Evolutionary conservation across 2,329 filamentous ascomycete genomes (phyloP).

Genomic region (Pleochaeta shiraiana): DNA sequence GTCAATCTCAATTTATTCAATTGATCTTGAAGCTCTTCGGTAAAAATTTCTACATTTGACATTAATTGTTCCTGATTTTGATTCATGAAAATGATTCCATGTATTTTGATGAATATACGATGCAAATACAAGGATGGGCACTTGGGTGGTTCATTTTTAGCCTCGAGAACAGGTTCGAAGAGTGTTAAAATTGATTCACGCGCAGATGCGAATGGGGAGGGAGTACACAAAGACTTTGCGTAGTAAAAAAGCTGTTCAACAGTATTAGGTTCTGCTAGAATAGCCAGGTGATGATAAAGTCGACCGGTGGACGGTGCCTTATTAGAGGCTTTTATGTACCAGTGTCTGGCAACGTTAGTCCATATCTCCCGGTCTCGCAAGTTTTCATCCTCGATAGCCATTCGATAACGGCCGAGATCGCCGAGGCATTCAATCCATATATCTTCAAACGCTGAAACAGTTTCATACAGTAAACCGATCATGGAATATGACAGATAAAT

Average conservation of each 20-base stretch:
- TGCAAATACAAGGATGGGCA: slow-evolving; percentile 27
- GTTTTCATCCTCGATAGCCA: slow-evolving; percentile 80
- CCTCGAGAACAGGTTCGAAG: slow-evolving; percentile 34
- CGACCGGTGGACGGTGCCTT: slow-evolving; percentile 53
- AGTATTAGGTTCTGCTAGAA: slow-evolving; percentile 46
- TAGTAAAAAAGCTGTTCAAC: slow-evolving; percentile 56
- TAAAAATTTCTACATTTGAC: slow-evolving; percentile 26
- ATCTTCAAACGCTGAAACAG: slow-evolving; percentile 58
- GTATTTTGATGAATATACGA: slow-evolving; percentile 36
- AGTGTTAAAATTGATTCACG: slow-evolving; percentile 48
- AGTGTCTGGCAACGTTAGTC: slow-evolving; percentile 57
- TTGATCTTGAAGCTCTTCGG: slow-evolving; percentile 30
- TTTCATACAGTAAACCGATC: slow-evolving; percentile 73
- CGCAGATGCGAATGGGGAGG: slow-evolving; percentile 34
- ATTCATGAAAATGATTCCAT: slow-evolving; percentile 40
- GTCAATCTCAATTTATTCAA: slow-evolving; percentile 28
- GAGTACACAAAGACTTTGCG: slow-evolving; percentile 43
- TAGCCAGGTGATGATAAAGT: slow-evolving; percentile 75
- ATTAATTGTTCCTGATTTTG: slow-evolving; percentile 26
- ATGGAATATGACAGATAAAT: slow-evolving; percentile 80
- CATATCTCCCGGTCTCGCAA: slow-evolving; percentile 52
- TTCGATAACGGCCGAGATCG: slow-evolving; percentile 61
- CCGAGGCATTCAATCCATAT: slow-evolving; percentile 81
- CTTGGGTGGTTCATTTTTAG: slow-evolving; percentile 19
- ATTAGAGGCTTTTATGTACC: slow-evolving; percentile 49